phyloP scores from a whole-genome alignment of 2,329 filamentous ascomycete species.

The Aspergillus awamori region DNA sequence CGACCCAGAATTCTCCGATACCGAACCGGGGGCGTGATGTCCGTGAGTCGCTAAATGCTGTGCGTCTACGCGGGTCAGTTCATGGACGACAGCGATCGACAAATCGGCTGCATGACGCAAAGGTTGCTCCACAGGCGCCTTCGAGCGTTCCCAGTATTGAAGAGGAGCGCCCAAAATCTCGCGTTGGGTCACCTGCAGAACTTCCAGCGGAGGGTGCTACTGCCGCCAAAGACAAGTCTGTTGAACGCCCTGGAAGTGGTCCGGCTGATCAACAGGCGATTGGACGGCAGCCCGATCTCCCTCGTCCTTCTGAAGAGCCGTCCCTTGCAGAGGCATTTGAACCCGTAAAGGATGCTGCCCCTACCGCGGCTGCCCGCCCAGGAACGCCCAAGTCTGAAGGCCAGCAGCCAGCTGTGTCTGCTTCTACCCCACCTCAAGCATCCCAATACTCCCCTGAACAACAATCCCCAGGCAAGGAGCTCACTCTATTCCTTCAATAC shows the following conservation, averaged over 20 bases:
- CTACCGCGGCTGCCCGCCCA: slow-evolving; percentile 24
- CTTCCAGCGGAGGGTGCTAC: slow-evolving; percentile 32
- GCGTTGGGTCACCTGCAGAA: slow-evolving; percentile 33
- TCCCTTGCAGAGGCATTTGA: slow-evolving; percentile 41
- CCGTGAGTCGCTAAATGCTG: slow-evolving; percentile 79
- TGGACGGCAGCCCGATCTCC: slow-evolving; percentile 63
- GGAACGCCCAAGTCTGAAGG: slow-evolving; percentile 31
- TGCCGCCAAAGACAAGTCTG: slow-evolving; percentile 63
- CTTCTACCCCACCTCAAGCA: slow-evolving; percentile 49
- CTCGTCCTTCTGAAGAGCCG: slow-evolving; percentile 41
- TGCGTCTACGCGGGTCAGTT: slow-evolving; percentile 61
- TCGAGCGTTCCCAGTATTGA: slow-evolving; percentile 62
- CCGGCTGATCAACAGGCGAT: slow-evolving; percentile 39
- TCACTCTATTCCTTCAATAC: slow-evolving; percentile 94
- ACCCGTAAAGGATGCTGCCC: slow-evolving; percentile 30
- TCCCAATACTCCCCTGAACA: slow-evolving; percentile 62
- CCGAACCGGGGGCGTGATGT: slow-evolving; percentile 78
- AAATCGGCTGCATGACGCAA: slow-evolving; percentile 59
- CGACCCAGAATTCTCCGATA: slow-evolving; percentile 53
- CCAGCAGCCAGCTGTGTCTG: slow-evolving; percentile 23
- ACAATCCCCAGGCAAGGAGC: slow-evolving; percentile 75
- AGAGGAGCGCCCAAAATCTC: slow-evolving; percentile 42
- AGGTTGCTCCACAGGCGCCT: slow-evolving; percentile 46
- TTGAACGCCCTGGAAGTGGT: slow-evolving; percentile 40
- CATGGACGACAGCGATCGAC: slow-evolving; percentile 57